A percentile compares a stretch with the other conserved stretches of the same genome.
These are phyloP conservation scores for Tricholoma hemisulphureum DNA, from an alignment of 768 basidiomycete species.

Conservation along the genomic window DNA sequence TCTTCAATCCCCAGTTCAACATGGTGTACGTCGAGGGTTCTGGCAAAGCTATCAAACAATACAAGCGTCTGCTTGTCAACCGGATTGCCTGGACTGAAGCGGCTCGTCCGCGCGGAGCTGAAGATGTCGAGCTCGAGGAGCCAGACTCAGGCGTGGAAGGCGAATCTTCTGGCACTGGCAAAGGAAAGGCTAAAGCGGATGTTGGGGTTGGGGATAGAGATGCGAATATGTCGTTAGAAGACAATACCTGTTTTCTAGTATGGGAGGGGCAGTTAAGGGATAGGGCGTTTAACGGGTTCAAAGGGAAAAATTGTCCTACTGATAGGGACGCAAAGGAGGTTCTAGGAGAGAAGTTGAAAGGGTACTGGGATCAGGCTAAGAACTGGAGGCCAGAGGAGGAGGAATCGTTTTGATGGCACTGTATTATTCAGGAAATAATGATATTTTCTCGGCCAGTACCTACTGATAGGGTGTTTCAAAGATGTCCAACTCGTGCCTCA, in stretches of 20 bases:
- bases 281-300: conserved; percentile 75
- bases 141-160: conserved; percentile 43
- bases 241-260: conserved; percentile 86
- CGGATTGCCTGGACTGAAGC: conserved; percentile 95
- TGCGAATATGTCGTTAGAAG: conserved; percentile 56
- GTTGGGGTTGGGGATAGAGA: conserved; percentile 27
- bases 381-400: conserved; percentile 85
- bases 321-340: conserved; percentile 85
- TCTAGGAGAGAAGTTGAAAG: conserved; percentile 79
- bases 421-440: no score
- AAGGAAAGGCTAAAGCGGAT: conserved; percentile 29
- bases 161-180: conserved; percentile 27
- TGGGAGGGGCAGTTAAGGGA: conserved; percentile 94
- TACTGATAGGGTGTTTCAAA: no score
- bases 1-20: conserved; percentile 86
- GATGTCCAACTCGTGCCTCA: no score
- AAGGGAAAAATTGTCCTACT: conserved; percentile 77
- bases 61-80: conserved; percentile 80
- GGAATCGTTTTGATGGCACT: conserved; percentile 59
- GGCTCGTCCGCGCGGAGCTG: conserved; percentile 72
- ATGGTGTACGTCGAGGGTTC: conserved; percentile 95
- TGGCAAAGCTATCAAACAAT: conserved; percentile 78
- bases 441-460: no score
- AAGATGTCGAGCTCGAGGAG: conserved; percentile 67
- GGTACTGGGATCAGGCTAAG: conserved; percentile 95